Base-by-base conservation (phyloP, 306 rosid species). In the Dryas drummondii region DNA sequence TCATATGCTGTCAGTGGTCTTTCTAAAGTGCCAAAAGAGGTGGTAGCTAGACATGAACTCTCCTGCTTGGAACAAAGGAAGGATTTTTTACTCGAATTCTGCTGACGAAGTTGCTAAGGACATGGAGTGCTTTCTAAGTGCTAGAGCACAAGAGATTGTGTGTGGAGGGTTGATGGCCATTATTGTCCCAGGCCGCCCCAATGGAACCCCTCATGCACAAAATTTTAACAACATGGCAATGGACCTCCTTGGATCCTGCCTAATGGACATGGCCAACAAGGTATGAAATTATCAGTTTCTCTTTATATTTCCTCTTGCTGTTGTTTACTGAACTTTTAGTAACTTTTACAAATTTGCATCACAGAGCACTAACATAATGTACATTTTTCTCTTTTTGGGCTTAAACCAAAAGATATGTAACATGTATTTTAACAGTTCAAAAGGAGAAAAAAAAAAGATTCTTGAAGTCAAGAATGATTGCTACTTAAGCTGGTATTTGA, bases 61-160 rank as follows among this genome's bases (percentile, higher is more conserved):
- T 41, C 61, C 60, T 7, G 73, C 66, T 55, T 76, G 66, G 60
- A 78, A 78, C 52, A 78, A 72, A 46, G 78, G 77, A 16, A 72
- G 27, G 56, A 40, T 73, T 14, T 27, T 37, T 46, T 72, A 79
- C 37, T 32, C 51, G 2, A 65, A 72, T 27, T 48, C 82, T 12
- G 26, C 77, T 3, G 45, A 53, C 16, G 60, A 78, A 55, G 72
- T 72, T 46, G 47, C 44, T 9, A 41, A 22, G 9, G 82, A 79
- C 65, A 44, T 79, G 82, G 58, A 56, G 26, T 45, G 51, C 10
- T 77, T 77, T 50, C 68, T 77, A 4, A 19, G 19, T 11, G 50
- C 71, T 4, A 59, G 82, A 62, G 82, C 78, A 14, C 69, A 57
- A 16, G 83, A 79, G 78, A 45, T 73, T 11, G 64, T 49, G 32